Evolutionary conservation across 1,284 basidiomycete species (phyloP).

Genomic region (Cutaneotrichosporon dermatis): DNA sequence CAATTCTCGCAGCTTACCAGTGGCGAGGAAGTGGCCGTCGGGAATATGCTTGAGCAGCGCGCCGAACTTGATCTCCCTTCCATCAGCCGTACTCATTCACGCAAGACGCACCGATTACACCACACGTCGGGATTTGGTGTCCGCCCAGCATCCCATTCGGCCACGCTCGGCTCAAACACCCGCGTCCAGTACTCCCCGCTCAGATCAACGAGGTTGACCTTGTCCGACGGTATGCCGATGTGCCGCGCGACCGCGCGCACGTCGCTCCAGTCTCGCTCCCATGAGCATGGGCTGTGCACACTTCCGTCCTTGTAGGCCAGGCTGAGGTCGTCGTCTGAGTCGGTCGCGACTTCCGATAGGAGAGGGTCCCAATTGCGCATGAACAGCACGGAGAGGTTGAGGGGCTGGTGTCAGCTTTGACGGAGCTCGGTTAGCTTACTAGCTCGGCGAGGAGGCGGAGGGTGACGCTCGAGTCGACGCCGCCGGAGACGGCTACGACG

Average conservation of each 20-base stretch:
- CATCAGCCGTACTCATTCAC: background rate
- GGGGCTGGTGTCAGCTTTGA: constrained; percentile 55
- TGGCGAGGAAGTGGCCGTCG: constrained; percentile 64
- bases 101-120: constrained; percentile 68
- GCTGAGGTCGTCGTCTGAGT: background rate
- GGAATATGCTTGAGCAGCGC: constrained; percentile 65
- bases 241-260: constrained; percentile 71
- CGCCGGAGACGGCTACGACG: constrained; percentile 89
- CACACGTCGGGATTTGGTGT: constrained; percentile 93
- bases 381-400: constrained; percentile 78
- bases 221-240: constrained; percentile 60
- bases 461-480: constrained; percentile 87
- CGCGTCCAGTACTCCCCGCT: constrained; percentile 80
- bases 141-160: constrained; percentile 66
- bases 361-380: constrained; percentile 87
- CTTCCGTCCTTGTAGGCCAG: constrained; percentile 44
- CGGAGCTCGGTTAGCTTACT: constrained; percentile 47
- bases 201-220: constrained; percentile 65
- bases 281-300: constrained; percentile 78
- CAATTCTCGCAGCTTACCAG: constrained; percentile 53
- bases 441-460: constrained; percentile 67
- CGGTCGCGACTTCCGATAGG: constrained; percentile 31
- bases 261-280: constrained; percentile 93
- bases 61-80: constrained; percentile 89
- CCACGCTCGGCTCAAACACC: constrained; percentile 79